Base-by-base conservation (phyloP, 139 green algal species). In the Deuterostichococcus epilithicus region DNA sequence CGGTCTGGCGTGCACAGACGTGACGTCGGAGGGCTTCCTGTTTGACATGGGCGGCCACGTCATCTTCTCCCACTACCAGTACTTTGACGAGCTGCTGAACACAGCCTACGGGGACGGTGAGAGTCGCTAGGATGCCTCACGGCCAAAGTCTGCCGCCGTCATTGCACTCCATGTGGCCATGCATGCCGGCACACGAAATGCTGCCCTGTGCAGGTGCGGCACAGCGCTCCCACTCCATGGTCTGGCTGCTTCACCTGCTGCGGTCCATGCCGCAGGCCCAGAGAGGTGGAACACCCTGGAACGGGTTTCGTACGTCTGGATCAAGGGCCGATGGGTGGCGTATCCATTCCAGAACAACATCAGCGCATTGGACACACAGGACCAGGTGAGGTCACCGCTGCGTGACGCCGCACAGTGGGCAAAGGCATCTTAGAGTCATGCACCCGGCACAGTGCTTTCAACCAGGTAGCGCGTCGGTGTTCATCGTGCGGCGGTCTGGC, bases 261-360 rank as follows among this genome's bases (percentile, higher is more conserved):
- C 38, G 26, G 39, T 66, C 72, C 75, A 76, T 23, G 36, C 82
- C 30, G 86, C 65, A 33, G 92, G 92, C 18, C 71, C 83, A n/a
- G 87, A 90, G 1, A 69, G 76, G 13, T 97, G 93, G 93, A 97
- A 95, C 84, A 94, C 88, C 0, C 82, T 95, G 68, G 74, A 97
- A 86, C 85, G 93, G 5, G 89, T 96, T 22, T 92, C 84, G 13
- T 97, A 96, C 73, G 91, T 97, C 3, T 95, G 93, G 90, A 91
- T 95, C 39, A 90, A 89, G 74, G 83, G 85, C 65, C 84, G 90
- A 59, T 97, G 89, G 89, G 93, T 97, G 38, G 90, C 93, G 5
- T 97, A 97, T 75, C 93, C 93, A 25, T 97, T 97, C 83, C 84
- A 97, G 83, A 97, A 96, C 87, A 97, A 97, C 82, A 94, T 97